Percentiles rank a stretch among this genome's conserved stretches.
Evolutionary conservation across 768 basidiomycete genomes (phyloP).

Genomic region (Phaeotremella skinneri): DNA sequence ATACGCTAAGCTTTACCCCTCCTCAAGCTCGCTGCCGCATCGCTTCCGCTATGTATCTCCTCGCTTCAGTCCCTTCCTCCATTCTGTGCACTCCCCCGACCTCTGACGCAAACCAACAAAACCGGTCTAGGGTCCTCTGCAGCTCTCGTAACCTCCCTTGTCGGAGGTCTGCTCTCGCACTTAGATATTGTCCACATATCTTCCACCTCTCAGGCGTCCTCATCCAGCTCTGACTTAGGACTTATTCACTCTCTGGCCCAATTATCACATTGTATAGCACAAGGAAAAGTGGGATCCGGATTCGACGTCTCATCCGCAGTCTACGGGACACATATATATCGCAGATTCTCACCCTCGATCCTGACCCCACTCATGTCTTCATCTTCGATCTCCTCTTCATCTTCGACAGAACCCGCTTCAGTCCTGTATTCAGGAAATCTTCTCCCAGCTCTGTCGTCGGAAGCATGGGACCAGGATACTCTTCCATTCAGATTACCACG

Average conservation of each 20-base stretch:
- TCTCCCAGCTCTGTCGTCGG: slow-evolving; percentile 17
- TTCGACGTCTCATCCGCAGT: slow-evolving; percentile 94
- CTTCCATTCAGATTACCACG: slow-evolving; percentile 79
- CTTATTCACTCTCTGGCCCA: slow-evolving; percentile 91
- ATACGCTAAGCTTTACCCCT: background rate
- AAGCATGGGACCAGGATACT: slow-evolving; percentile 70
- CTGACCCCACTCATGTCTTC: slow-evolving; percentile 50
- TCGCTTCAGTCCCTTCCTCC: slow-evolving; percentile 71
- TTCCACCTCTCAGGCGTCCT: slow-evolving; percentile 4
- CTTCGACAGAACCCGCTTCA: background rate
- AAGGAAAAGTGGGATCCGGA: slow-evolving; percentile 96
- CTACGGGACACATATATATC: slow-evolving; percentile 91
- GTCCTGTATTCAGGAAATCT: background rate
- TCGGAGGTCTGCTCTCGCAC: slow-evolving; percentile 77
- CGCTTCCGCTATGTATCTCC: slow-evolving; percentile 62
- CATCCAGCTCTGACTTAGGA: slow-evolving; percentile 55
- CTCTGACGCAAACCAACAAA: slow-evolving; percentile 83
- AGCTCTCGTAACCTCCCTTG: slow-evolving; percentile 91
- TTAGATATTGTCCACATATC: slow-evolving; percentile 60
- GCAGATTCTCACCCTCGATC: slow-evolving; percentile 60
- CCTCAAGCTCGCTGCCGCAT: slow-evolving; percentile 62
- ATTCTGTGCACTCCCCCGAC: slow-evolving; percentile 69
- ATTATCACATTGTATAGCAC: slow-evolving; percentile 90
- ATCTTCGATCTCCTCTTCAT: slow-evolving; percentile 6
- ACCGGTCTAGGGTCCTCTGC: slow-evolving; percentile 97